Base-by-base conservation (phyloP, 208 protist species). In the Crithidia acanthocephali region DNA sequence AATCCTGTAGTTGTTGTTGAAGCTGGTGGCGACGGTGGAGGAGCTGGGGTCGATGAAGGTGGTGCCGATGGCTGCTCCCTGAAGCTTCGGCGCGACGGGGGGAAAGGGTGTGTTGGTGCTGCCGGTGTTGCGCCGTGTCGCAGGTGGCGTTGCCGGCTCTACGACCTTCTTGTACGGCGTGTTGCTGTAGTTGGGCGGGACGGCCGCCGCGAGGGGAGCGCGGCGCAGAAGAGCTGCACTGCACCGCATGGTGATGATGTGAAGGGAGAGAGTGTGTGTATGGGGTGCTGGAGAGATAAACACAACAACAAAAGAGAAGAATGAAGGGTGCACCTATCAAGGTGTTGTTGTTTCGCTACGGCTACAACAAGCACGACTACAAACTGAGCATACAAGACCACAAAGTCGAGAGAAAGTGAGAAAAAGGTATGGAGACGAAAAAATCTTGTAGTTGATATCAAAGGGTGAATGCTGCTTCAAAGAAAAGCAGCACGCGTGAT, bases 1-100 rank as follows among this genome's bases (percentile, higher is more conserved):
- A 30, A 86, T 72, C 0, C 51, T 25, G 58, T 87, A 56, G 48
- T 91, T 84, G 47, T 73, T 48, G 69, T 90, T 91, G 57, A 95
- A 82, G 68, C 72, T 58, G 13, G 73, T 86, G 33, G 62, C 68
- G 27, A 76, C 28, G 27, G 58, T 71, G 16, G 76, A 62, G n/a
- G 83, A 84, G 28, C 44, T 76, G 5, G 83, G 79, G 61, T 93
- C 87, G 67, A 95, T 91, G 60, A 88, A 93, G 40, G 72, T 92
- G 33, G 72, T 78, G 18, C 83, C 81, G 79, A 83, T 65, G 48
- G 80, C 78, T 4, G 74, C 13, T 2, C 79, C 73, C 9, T 42
- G 37, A 30, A 75, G 42, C n/a, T 62, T 44, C 60, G 57, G 40
- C 35, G 62, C 42, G 2, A 71, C 20, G 5, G 35, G 53, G 20